Base-by-base conservation (phyloP, 129 eudicot genomes). In the Chrysanthemum lavandulifolium region DNA sequence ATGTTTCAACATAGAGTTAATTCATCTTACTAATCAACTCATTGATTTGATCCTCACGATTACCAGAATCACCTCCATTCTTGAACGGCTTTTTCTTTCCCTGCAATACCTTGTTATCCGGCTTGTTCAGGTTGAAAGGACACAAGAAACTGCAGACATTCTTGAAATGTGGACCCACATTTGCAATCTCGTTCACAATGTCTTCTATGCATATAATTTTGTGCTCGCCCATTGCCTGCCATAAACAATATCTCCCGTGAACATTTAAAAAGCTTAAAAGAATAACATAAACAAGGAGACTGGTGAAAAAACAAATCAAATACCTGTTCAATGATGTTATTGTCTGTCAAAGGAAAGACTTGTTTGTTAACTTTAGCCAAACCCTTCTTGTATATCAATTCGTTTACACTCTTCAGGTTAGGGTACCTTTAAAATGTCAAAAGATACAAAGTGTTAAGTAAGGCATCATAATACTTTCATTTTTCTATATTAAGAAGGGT, bases 21-120 rank as follows among this genome's bases (percentile, higher is more conserved):
- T 86, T 89, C 94, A 92, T 84, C 85, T 85, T 89, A 54, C 67
- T 80, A 76, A 92, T 67, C 53, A 92, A 68, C 82, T 86, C 97
- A 33, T 86, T 89, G 73, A 92, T 88, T 12, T 66, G 78, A 59
- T 85, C 89, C 72, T 71, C 86, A 13, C 94, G 94, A 55, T 89
- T 89, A 40, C 97, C 97, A 5, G 96, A 59, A 60, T 89, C 96
- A 75, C 97, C 97, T 2, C 97, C 97, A 15, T 84, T 82, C 58
- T 65, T 73, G 70, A 51, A 89, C 0, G 82, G 78, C 25, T 66
- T 86, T 73, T 87, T 92, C 86, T 80, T 89, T 5, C 97, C 97
- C 51, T 83, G 85, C 80, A 91, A 82, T 43, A 81, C 91, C 56
- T 84, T 86, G 47, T 40, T 40, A 13, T 84, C 91, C 6, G 97